phyloP scores from a whole-genome alignment of 768 basidiomycete genomes.

The Lactarius sanguifluus region DNA sequence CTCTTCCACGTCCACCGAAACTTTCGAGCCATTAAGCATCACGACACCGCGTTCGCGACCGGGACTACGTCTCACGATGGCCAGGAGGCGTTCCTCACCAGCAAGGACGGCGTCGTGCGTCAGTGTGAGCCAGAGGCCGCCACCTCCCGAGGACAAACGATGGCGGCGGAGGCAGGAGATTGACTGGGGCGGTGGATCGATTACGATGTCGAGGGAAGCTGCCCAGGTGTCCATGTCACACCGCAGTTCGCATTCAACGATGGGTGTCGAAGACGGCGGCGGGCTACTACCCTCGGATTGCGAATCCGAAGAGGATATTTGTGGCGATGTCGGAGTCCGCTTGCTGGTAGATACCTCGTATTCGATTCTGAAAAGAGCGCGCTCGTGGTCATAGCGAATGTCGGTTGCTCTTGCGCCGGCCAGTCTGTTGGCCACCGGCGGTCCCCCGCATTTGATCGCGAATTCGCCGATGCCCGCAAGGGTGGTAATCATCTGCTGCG shows the following conservation, averaged over 20 bases:
- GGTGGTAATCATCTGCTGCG: conserved; percentile 87
- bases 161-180: conserved; percentile 86
- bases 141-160: conserved; percentile 80
- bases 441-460: conserved; percentile 92
- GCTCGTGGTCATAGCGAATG: conserved; percentile 86
- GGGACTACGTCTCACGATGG: conserved; percentile 73
- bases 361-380: conserved; percentile 74
- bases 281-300: conserved; percentile 30
- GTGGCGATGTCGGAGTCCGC: conserved; percentile 33
- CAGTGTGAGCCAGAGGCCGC: conserved; percentile 92
- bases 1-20: conserved; percentile 86
- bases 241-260: conserved; percentile 85
- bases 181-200: conserved; percentile 87
- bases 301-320: conserved; percentile 23
- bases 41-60: conserved; percentile 72
- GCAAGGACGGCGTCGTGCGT: conserved; percentile 81
- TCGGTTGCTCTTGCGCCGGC: conserved; percentile 72
- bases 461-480: conserved; percentile 94
- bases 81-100: conserved; percentile 71
- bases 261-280: conserved; percentile 39
- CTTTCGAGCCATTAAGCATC: conserved; percentile 85
- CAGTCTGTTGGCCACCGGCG: conserved; percentile 85
- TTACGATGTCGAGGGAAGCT: conserved; percentile 76
- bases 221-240: conserved; percentile 94
- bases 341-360: conserved; percentile 69